Evolutionary conservation across 1,284 basidiomycete genomes (phyloP), one percentile per base, ranked within the genome.

Genomic region (Trichosporon sp.): DNA sequence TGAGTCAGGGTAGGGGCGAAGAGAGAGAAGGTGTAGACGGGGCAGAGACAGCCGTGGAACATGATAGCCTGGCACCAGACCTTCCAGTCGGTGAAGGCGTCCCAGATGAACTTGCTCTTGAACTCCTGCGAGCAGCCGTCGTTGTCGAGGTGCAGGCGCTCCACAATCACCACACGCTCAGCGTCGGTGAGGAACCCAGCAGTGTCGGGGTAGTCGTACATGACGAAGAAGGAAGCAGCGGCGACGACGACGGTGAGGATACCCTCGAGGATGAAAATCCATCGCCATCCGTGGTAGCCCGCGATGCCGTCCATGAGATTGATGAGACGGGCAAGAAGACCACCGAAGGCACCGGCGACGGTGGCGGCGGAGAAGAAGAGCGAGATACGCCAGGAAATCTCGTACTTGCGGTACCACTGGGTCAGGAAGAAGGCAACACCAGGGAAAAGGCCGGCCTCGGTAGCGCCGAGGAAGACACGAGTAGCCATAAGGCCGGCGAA

Each of bases 241-340:
- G 87, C 88, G 2, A 86, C 86, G 25, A 89, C 11, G 32, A 90
- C 84, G 2, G 89, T 91, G 27, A 81, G 81, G 32, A 90, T 81
- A 6, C 89, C 89, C 77, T 90, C 89, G 3, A 91, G 79, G 65
- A 90, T 90, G 78, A 90, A 89, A 73, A 90, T 88, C 88, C 88
- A 89, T 46, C 69, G 60, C 75, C 76, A 80, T 0, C 79, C 79
- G 7, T 73, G 65, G 64, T 75, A 74, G 3, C 71, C 72, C 13
- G 67, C 70, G 11, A 74, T 65, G 14, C 76, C 78, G 61, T 78
- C 72, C 78, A 81, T 81, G 56, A 78, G 69, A 61, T 74, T 73
- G 61, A 81, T 75, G 16, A 75, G 69, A 56, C 75, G 73, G 27
- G 74, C 74, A 8, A 80, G 71, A 0, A 81, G 69, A 60, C 78